A percentile compares a stretch with the other conserved stretches of the same genome.
These are phyloP conservation scores for Gremmenia infestans DNA, from an alignment of 2,329 filamentous ascomycete genomes.

Conservation along the genomic window DNA sequence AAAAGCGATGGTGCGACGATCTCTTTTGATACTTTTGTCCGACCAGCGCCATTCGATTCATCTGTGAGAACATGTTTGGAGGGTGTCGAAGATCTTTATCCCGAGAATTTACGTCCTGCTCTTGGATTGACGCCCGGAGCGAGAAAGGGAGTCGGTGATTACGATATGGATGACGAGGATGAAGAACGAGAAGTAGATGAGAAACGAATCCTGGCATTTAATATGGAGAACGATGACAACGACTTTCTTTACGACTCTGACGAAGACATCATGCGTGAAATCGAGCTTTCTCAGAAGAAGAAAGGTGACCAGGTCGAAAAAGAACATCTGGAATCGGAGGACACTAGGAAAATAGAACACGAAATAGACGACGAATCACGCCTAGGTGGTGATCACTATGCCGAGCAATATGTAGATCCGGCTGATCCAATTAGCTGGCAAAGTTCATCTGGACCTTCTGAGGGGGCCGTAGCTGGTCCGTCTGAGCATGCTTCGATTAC, in stretches of 20 bases:
- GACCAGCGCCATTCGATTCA: conserved; percentile 46
- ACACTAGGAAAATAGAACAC: conserved; percentile 7
- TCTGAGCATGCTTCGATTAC: not conserved
- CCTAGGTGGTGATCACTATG: conserved; percentile 5
- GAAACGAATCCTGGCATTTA: conserved; percentile 43
- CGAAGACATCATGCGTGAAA: conserved; percentile 40
- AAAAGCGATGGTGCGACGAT: conserved; percentile 40
- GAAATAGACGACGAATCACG: conserved; percentile 7
- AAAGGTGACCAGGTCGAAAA: conserved; percentile 18
- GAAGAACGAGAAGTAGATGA: conserved; percentile 55
- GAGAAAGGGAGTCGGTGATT: not conserved
- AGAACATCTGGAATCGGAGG: conserved; percentile 5
- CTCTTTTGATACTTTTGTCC: conserved; percentile 63
- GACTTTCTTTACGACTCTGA: conserved; percentile 48
- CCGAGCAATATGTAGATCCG: conserved; percentile 10
- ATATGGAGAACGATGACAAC: conserved; percentile 39
- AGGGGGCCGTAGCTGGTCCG: not conserved
- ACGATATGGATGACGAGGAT: conserved; percentile 13
- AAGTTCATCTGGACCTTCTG: not conserved
- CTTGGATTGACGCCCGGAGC: conserved; percentile 33
- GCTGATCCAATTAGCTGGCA: not conserved
- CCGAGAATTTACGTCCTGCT: conserved; percentile 53
- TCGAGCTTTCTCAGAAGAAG: conserved; percentile 26
- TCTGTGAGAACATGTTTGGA: conserved; percentile 72
- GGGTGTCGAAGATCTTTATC: conserved; percentile 83